Evolutionary conservation across 192 early-diverging fungal species (phyloP).

Genomic region (Polychytrium aggregatum): DNA sequence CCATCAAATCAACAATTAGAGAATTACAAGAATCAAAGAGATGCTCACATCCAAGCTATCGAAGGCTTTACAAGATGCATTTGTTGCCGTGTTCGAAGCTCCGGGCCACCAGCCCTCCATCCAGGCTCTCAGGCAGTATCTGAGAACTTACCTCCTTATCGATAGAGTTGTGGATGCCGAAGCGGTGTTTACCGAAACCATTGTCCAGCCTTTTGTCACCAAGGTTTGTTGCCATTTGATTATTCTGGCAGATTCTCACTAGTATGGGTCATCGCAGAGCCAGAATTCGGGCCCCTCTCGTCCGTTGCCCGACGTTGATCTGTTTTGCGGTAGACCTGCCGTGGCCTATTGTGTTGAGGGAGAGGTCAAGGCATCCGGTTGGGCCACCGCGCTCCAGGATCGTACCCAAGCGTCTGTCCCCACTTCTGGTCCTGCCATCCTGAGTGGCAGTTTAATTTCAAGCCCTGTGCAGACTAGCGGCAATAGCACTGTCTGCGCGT

Average conservation of each 20-base stretch:
- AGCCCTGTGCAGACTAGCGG: not conserved
- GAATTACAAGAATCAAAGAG: conserved; percentile 62
- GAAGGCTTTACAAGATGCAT: conserved; percentile 29
- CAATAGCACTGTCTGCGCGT: not conserved
- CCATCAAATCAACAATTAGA: conserved; percentile 13
- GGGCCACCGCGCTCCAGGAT: no score
- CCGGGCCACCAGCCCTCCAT: conserved; percentile 19
- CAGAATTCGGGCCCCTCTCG: no score
- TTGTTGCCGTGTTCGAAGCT: conserved; percentile 25
- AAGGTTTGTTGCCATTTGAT: conserved; percentile 23
- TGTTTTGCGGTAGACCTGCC: no score
- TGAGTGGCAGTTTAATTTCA: not conserved
- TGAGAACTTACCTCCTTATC: conserved; percentile 64
- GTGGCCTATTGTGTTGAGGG: no score
- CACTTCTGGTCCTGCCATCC: not conserved
- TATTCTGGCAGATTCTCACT: conserved; percentile 5
- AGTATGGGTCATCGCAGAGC: not conserved
- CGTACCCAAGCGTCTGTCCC: conserved; percentile 8
- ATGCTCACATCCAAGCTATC: conserved; percentile 50
- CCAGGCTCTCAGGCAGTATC: conserved; percentile 49
- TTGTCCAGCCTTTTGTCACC: conserved; percentile 30
- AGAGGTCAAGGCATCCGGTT: no score
- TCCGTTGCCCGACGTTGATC: no score
- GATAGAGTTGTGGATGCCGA: conserved; percentile 57
- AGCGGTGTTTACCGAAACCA: conserved; percentile 32